Evolutionary conservation across 768 basidiomycete species (phyloP), one percentile per base, ranked within the genome.

Genomic region (Calocybe cyanea): DNA sequence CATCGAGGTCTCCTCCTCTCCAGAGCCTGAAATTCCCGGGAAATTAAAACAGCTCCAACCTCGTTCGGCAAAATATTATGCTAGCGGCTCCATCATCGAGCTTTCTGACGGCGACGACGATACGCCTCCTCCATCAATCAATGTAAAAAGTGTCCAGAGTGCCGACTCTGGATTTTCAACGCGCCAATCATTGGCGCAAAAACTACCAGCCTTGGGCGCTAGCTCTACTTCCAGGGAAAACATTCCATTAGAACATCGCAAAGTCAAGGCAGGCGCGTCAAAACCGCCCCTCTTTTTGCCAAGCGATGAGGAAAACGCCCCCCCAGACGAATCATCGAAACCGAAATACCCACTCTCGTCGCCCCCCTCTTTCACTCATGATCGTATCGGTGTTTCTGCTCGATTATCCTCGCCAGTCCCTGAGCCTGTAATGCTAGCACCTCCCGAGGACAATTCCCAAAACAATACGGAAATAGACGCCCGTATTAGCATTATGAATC

Each of bases 71-170:
- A 36, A 42, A 38, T 10, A 40, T 38, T 31, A 31, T 31, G 5
- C 15, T 30, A 43, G 36, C 36, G 17, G n/a, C 9, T 43, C 59
- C 1, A 62, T 78, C 19, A 77, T 81, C 48, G 78, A 78, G 51
- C 62, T 80, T 50, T 67, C 72, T 1, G 78, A 81, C 55, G 75
- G 76, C 18, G 76, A 78, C 37, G 57, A 62, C 41, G 40, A 46
- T 43, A 45, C 10, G 28, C 47, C 11, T 4, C 31, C 33, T 15
- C 8, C 38, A 17, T 47, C 36, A 20, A 36, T 36, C n/a, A 11
- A 37, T 21, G 14, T 19, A 44, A 49, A 39, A 31, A 14, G 8
- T 24, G 25, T 28, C 11, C 20, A 28, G 15, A 49, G 25, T 28
- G 38, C 51, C 18, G 18, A 24, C 14, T 35, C 51, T 20, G 48